Evolutionary conservation across 352 stramenopile species (phyloP), one percentile per base, ranked within the genome.

Genomic region (Globisporangium alternatum): DNA sequence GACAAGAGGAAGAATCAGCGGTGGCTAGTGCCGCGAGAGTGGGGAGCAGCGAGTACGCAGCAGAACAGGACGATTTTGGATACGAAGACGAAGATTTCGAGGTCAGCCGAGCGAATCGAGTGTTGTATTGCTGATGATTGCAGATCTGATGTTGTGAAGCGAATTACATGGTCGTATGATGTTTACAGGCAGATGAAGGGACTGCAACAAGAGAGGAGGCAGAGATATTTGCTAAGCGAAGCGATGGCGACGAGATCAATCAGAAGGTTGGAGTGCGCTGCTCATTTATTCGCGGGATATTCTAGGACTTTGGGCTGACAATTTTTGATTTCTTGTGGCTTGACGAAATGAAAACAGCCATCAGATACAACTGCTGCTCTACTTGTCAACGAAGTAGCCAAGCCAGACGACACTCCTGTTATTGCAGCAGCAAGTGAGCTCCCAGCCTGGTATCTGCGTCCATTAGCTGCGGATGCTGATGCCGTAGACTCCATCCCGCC

Each of bases 31-130:
- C 0, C 21, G 21, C 30, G 19, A 58, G 12, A 44, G 52, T 17
- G 8, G 13, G 10, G 4, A 57, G 51, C 4, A 39, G 33, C 52
- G 52, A 43, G 25, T 7, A 37, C 7, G 28, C 30, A 10, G 17
- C 12, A 0, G 62, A 76, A 7, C 77, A 45, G 3, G 72, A 83
- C 41, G 77, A 69, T 0, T 90, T 89, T 54, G 83, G 81, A 53
- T 93, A 93, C 62, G 81, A 84, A 44, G 78, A 93, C 19, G 83
- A 91, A n/a, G 81, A 86, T 47, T 90, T 91, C 65, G 83, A 93
- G 69, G 78, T 77, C 62, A 25, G 52, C 30, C 2, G 22, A 37
- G 1, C 30, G 2, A 19, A 3, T 41, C 2, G 9, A 17, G 0
- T 19, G 30, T 62, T 37, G 8, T 3, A 5, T 19, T 41, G 17